Base-by-base conservation (phyloP, 2,329 filamentous ascomycete genomes). In the Cladosporium sp. region DNA sequence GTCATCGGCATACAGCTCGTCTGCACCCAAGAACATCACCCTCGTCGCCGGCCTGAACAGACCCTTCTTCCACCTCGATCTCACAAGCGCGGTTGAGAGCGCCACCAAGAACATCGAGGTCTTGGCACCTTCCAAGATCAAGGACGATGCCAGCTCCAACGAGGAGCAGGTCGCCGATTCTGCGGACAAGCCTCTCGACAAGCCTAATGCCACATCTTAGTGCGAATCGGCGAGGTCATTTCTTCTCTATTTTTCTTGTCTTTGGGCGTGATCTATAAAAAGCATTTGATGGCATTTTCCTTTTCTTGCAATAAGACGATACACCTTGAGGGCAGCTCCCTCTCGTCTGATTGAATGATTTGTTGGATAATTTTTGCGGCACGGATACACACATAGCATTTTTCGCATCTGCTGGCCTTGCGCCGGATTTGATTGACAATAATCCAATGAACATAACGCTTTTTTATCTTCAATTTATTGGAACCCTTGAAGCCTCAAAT, bases 31-130 rank as follows among this genome's bases (percentile, higher is more conserved):
- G 19, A 47, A 41, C 12, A 69, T 80, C 22, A 84, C 86, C 1
- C 78, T 88, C 4, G 83, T 97, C 13, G 85, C 91, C 57, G 88
- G 92, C n/a, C 72, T 94, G 55, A 93, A 95, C 68, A 75, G 88
- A 59, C 92, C 93, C 4, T 79, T 96, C 58, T 97, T 98, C 79
- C 93, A 98, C 65, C 81, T 95, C 47, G 93, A 97, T 67, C 71
- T 97, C 45, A 93, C 88, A 3, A 90, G 84, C 62, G 93, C 93
- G 6, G 70, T 97, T 59, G 88, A 96, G 68, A 89, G 85, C 59
- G 92, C 90, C 2, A 81, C 96, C 60, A 82, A 84, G 25, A 95
- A 94, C 58, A 79, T 88, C 0, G 80, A 88, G 68, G 51, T 51
- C 12, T 22, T 51, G n/a, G 32, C 38, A 3, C 30, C 45, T 4